Evolutionary conservation across 495 filamentous ascomycete species (phyloP).

Genomic region (Hyaloscypha hepaticicola): DNA sequence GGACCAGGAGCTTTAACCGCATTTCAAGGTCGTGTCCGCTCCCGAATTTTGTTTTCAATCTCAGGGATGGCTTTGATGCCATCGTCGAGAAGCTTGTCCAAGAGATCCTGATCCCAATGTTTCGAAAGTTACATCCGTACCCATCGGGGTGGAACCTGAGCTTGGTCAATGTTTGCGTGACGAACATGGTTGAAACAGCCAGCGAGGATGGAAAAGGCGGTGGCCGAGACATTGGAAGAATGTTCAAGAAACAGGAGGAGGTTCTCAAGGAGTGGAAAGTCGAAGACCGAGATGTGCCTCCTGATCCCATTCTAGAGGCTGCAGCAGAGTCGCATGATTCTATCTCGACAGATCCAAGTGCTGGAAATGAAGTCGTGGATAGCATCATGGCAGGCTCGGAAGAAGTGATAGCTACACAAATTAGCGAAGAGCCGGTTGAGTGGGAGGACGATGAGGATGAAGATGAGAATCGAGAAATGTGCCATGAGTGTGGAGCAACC

Average conservation of each 20-base stretch:
- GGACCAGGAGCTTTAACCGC: conserved; percentile 54
- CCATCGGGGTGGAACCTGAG: conserved; percentile 68
- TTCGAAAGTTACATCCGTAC: conserved; percentile 67
- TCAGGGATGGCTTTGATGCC: conserved; percentile 54
- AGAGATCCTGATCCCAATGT: conserved; percentile 65
- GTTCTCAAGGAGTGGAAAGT: conserved; percentile 63
- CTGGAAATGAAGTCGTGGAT: conserved; percentile 30
- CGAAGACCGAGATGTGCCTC: conserved; percentile 43
- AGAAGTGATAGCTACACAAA: conserved; percentile 31
- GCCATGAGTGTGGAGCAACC: conserved; percentile 57
- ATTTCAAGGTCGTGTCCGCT: conserved; percentile 70
- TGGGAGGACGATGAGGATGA: conserved; percentile 36
- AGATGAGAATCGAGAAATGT: conserved; percentile 37
- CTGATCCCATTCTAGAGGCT: conserved; percentile 21
- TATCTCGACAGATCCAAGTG: conserved; percentile 26
- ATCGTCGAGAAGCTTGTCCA: conserved; percentile 67
- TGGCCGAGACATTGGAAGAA: conserved; percentile 58
- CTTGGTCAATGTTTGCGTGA: conserved; percentile 81
- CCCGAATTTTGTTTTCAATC: conserved; percentile 65
- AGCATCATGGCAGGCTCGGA: conserved; percentile 29
- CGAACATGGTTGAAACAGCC: conserved; percentile 72
- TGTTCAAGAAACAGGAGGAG: conserved; percentile 69
- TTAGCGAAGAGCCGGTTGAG: conserved; percentile 24
- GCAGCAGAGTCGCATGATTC: not conserved
- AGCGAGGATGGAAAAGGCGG: conserved; percentile 48